These are phyloP conservation scores for Puccinia triticina DNA, from an alignment of 1,284 basidiomycete species.

Conservation along the genomic window DNA sequence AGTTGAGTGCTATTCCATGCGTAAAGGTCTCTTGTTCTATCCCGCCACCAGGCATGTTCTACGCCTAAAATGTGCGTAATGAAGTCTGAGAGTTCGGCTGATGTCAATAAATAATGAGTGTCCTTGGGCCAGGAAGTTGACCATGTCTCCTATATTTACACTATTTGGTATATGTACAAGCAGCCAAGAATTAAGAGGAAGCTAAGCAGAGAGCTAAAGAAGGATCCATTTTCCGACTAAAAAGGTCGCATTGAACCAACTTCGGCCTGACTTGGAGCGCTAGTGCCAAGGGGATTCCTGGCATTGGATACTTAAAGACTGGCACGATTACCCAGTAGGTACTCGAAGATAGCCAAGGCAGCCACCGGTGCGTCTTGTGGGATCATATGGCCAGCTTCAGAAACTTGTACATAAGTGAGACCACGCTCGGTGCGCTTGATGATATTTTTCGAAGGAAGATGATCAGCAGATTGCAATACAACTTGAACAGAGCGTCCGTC, in stretches of 20 bases:
- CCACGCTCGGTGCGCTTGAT: conserved; percentile 19
- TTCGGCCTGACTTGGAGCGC: not conserved
- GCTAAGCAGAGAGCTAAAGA: not conserved
- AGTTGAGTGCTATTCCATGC: too few relatives aligned
- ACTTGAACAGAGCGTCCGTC: not conserved
- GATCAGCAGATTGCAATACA: not conserved
- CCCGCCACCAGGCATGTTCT: too few relatives aligned
- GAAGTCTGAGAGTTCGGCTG: too few relatives aligned
- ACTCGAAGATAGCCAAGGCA: conserved; percentile 56
- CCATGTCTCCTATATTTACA: conserved; percentile 6
- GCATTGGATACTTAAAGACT: not conserved
- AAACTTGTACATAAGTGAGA: conserved; percentile 26
- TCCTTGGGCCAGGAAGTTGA: not conserved
- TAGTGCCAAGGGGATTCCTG: not conserved
- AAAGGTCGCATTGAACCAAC: not conserved
- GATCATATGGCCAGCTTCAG: conserved; percentile 56
- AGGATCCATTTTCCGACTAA: not conserved
- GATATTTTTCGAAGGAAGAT: not conserved
- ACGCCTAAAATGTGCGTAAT: too few relatives aligned
- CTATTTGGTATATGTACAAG: conserved; percentile 1
- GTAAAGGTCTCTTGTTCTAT: too few relatives aligned
- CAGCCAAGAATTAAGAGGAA: not conserved
- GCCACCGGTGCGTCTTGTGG: conserved; percentile 57
- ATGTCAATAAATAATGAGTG: conserved; percentile 2
- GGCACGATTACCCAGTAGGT: conserved; percentile 54